Base-by-base conservation (phyloP, 768 basidiomycete species). In the Psilocybe azurescens region DNA sequence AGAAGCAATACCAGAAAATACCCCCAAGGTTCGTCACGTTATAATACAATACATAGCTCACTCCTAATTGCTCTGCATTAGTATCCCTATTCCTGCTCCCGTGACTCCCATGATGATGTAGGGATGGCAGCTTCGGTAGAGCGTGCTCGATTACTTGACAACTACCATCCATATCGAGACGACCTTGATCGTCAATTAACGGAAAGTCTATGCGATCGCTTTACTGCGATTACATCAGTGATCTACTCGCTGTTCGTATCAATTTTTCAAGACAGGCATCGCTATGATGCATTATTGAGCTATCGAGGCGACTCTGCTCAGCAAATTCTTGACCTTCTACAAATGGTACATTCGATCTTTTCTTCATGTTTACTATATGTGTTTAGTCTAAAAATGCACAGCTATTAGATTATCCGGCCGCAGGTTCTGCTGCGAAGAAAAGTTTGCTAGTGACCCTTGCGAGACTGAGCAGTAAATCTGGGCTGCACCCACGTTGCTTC, bases 401-500 rank as follows among this genome's bases (percentile, higher is more conserved):
- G 60, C 36, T 67, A 13, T 53, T 74, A 50, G 71, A 72, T 52
- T 62, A 65, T 49, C 59, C 62, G 24, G 54, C 57, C 28, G 58
- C 67, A 1, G 56, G 62, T 1, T n/a, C 32, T n/a, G 41, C 20
- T 10, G 58, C 68, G n/a, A 63, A 68, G 46, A 59, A 20, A 10
- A 61, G 48, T 13, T 59, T 74, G 10, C 56, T 68, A 13, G 56
- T 63, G 8, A 67, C 71, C 9, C 59, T 74, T 8, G 51, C 68
- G 5, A 67, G 68, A 9, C 69, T 78, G 14, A 71, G 69, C 6
- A 59, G 64, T 30, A 64, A 60, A 55, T 71, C 74, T 6, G 66
- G 66, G 8, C 67, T 72, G 2, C 71, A 73, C 38, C 77, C 77
- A 7, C 61, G 67, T 5, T 72, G 70, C 32, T 69, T 75, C 33